Evolutionary conservation across 164 flowering plant genomes (phyloP).

Genomic region (Umbellularia californica): DNA sequence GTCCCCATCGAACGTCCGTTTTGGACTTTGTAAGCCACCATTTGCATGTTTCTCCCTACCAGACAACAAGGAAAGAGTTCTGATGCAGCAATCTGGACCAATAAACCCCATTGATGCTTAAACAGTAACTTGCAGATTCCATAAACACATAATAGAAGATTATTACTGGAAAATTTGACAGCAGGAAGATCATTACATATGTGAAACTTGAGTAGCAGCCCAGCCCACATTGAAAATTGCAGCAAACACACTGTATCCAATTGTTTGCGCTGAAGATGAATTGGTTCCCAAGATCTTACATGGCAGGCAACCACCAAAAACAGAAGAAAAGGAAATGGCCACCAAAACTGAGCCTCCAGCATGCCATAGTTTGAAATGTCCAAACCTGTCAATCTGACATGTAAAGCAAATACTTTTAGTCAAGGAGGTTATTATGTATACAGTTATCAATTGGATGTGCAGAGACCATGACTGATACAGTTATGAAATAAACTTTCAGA

Average conservation of each 20-base stretch:
- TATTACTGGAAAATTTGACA: neutral
- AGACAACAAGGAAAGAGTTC: too few relatives aligned
- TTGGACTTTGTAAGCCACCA: too few relatives aligned
- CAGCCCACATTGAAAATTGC: constrained; percentile 93
- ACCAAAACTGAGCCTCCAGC: constrained; percentile 83
- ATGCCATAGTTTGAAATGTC: constrained; percentile 94
- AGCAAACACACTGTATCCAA: constrained; percentile 77
- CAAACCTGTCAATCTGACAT: constrained; percentile 90
- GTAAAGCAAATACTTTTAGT: constrained; percentile 11
- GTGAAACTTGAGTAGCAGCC: constrained; percentile 98
- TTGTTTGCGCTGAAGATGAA: constrained; percentile 54
- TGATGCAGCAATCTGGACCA: neutral
- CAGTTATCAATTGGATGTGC: neutral
- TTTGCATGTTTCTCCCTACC: too few relatives aligned
- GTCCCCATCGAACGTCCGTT: neutral
- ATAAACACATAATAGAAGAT: neutral
- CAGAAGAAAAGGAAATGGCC: constrained; percentile 89
- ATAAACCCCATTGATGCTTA: neutral
- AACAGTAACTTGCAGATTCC: neutral
- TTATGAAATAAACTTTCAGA: neutral
- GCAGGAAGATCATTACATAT: constrained; percentile 58
- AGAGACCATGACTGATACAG: neutral
- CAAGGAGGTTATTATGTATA: neutral
- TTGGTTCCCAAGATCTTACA: constrained; percentile 55
- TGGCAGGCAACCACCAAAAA: constrained; percentile 86